Base-by-base conservation (phyloP, 78 protist genomes). In the Mastigamoeba balamuthi region DNA sequence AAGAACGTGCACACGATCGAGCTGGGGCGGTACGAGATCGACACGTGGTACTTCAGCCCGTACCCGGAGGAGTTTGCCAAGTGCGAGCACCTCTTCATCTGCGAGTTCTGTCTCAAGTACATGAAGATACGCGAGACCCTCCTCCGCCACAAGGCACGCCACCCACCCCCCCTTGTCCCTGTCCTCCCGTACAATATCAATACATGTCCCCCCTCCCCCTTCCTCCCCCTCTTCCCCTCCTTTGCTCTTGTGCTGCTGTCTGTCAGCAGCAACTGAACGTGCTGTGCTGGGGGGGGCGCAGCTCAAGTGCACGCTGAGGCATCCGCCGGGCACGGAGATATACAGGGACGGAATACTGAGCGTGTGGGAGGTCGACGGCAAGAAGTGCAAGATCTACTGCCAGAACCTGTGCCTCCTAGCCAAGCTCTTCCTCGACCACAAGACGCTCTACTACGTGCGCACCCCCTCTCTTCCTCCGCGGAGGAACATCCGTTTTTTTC, bases 321-420 rank as follows among this genome's bases (percentile, higher is more conserved):
- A 83, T 52, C 99, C 99, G 1, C 99, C 97, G 0, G 99, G 99
- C 0, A 88, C 84, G 35, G 99, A 96, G 75, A 91, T 96, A 29
- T 94, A 91, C 79, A 70, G 97, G 4, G 42, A 82, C 8, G 91
- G 64, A 6, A 39, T 69, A 9, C 0, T 93, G 0, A 84, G 92
- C 10, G 28, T 93, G 70, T 95, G 84, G 67, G 95, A 96, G 75
- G 89, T 96, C 42, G 96, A 93, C 52, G 99, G 99, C 2, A 77
- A 85, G 53, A 74, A 84, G 82, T 66, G 83, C 29, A 84, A 84
- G 67, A 88, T 94, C 10, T 94, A 94, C 72, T 94, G 97, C 82
- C 98, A 95, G 75, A 84, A 89, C 70, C 75, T 97, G 28, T 95
- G 97, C 77, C 81, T 95, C 3, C 81, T 94, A 25, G 86, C 97